Evolutionary conservation across 371 early-diverging fungal species (phyloP), one percentile per base, ranked within the genome.

Genomic region (Mucor saturninus): DNA sequence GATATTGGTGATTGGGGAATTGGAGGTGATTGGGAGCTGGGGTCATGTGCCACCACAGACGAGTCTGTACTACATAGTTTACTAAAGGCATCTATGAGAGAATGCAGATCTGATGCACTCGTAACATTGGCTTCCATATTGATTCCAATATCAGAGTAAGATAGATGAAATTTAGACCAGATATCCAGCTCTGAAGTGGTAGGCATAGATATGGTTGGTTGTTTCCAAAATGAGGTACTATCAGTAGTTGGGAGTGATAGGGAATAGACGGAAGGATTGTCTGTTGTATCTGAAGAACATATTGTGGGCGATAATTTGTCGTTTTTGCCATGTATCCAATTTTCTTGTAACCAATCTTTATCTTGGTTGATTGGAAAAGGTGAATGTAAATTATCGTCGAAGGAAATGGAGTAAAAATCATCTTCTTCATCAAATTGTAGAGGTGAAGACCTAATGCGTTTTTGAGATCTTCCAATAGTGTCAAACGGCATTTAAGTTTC

Each of bases 51-150:
- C n/a, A 35, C 42, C 54, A 59, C 55, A 38, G 59, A 54, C 14
- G 54, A 13, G 43, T 29, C 15, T 4, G 65, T 64, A 42, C 38
- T 60, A 60, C 74, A 68, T n/a, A 74, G 43, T 26, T 71, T 64
- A 35, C 62, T 62, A 51, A 74, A 74, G 38, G 68, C 68, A 48
- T 74, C 74, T 26, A 74, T 70, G 9, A 74, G 61, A 14, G 71
- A 70, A 13, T 67, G 74, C 14, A 74, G 56, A 53, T 71, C 74
- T 35, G 68, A 64, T 42, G 68, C 74, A 37, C 56, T 74, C 10
- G 74, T 52, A 40, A 74, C 68, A 49, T 71, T 71, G 7, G 74
- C 65, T 65, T 74, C 74, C 68, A 74, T 59, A 37, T 71, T 71
- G 29, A 74, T 70, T 5, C 74, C 74, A 26, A 59, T 49, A 30